These are phyloP conservation scores for Coniochaeta pulveracea DNA, from an alignment of 2,329 filamentous ascomycete species.

Conservation along the genomic window DNA sequence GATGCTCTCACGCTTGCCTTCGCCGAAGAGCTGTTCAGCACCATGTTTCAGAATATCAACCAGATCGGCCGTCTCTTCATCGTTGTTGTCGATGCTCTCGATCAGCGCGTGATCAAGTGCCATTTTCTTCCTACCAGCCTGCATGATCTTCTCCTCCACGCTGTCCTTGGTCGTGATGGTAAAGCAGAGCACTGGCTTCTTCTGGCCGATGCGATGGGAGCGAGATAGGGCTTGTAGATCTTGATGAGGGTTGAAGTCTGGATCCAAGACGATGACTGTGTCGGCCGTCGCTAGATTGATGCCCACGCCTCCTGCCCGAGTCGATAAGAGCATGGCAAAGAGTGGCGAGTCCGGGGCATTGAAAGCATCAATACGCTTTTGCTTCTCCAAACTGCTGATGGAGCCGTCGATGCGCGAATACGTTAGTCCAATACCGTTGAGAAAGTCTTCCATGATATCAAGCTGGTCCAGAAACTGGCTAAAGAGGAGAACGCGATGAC, in stretches of 20 bases:
- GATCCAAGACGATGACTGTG: constrained; percentile 94
- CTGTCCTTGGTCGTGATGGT: constrained; percentile 84
- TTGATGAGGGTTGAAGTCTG: constrained; percentile 96
- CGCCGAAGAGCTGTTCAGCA: constrained; percentile 74
- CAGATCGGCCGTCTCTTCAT: constrained; percentile 62
- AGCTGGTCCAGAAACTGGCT: constrained; percentile 89
- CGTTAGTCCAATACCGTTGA: constrained; percentile 60
- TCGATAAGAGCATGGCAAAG: constrained; percentile 89
- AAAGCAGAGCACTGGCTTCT: constrained; percentile 90
- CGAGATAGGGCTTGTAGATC: constrained; percentile 92
- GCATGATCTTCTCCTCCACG: constrained; percentile 91
- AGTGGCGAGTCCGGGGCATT: constrained; percentile 74
- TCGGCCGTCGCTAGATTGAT: constrained; percentile 97
- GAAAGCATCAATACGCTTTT: constrained; percentile 87
- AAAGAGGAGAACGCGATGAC: constrained; percentile 88
- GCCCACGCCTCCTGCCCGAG: constrained; percentile 87
- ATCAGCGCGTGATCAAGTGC: constrained; percentile 91
- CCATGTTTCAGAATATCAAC: constrained; percentile 84
- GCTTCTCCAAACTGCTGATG: constrained; percentile 73
- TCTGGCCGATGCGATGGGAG: constrained; percentile 92
- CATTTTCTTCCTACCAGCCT: constrained; percentile 93
- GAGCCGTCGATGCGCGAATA: constrained; percentile 80
- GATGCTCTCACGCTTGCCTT: constrained; percentile 63
- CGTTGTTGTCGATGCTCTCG: constrained; percentile 78
- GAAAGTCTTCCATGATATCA: constrained; percentile 84